phyloP scores from a whole-genome alignment of 2,329 filamentous ascomycete species.

The Blastomyces parvus region DNA sequence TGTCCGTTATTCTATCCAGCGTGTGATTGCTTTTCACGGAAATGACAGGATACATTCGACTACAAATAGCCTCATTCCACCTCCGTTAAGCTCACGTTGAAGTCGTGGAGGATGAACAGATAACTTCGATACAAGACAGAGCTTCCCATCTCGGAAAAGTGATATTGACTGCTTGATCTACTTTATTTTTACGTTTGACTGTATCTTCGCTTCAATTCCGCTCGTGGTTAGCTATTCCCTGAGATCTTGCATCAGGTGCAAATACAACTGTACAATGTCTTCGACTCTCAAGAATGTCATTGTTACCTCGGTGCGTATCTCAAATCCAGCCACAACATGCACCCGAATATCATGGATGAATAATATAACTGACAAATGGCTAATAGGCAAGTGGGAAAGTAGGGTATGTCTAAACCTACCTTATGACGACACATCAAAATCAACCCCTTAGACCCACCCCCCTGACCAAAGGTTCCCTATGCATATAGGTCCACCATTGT shows the following conservation, averaged over 20 bases:
- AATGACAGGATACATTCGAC: background rate
- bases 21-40: background rate
- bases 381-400: slow-evolving; percentile 7
- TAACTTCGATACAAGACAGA: background rate
- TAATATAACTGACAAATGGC: background rate
- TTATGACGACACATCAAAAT: background rate
- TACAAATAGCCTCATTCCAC: background rate
- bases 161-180: background rate
- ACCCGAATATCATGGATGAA: background rate
- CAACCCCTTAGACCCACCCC: background rate
- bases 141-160: background rate
- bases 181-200: background rate
- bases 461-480: background rate
- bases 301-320: slow-evolving; percentile 7
- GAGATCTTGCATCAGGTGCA: background rate
- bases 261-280: background rate
- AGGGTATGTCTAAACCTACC: slow-evolving; percentile 2
- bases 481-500: slow-evolving; percentile 9
- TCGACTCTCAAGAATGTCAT: slow-evolving; percentile 9
- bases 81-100: background rate
- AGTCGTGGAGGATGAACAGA: background rate
- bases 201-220: background rate
- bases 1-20: background rate
- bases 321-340: background rate
- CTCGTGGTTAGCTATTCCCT: background rate